Conservation (phyloP, 148 eudicot genomes). For the Diospyros lotus region DNA sequence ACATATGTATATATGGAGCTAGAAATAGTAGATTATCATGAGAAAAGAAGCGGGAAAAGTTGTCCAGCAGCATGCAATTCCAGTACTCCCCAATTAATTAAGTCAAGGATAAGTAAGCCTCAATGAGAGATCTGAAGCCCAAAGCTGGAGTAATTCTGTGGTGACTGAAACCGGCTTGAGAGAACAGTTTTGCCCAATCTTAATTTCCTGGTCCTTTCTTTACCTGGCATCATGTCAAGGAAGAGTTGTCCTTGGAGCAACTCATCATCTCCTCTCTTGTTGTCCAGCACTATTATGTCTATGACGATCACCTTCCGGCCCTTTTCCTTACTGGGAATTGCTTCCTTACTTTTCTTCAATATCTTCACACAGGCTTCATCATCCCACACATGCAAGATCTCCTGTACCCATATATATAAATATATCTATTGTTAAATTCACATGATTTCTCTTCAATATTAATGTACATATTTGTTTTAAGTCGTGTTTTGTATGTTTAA, state of each 20-base stretch:
- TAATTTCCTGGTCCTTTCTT: constrained; percentile 17
- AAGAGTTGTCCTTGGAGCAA: neutral
- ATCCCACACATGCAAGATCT: constrained; percentile 17
- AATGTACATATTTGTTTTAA: no score
- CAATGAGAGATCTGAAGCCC: constrained; percentile 17
- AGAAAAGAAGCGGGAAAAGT: no score
- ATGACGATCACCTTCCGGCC: constrained; percentile 16
- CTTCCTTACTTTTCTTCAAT: constrained; percentile 9
- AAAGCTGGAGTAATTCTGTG: constrained; percentile 5
- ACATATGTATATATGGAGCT: no score
- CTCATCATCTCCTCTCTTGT: neutral
- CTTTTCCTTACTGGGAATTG: constrained; percentile 16
- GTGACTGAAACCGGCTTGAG: constrained; percentile 4
- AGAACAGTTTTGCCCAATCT: constrained; percentile 14
- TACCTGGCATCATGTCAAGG: constrained; percentile 9
- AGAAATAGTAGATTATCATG: no score
- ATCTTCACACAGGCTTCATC: constrained; percentile 11
- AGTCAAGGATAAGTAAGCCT: constrained; percentile 9
- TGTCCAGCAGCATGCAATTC: no score
- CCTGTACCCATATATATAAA: neutral
- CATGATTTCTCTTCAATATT: no score
- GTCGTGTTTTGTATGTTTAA: no score
- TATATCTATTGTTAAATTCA: no score
- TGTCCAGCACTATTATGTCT: constrained; percentile 10
- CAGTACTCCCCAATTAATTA: no score